Base-by-base conservation (phyloP, 306 rosid species). In the Alnus rubra region DNA sequence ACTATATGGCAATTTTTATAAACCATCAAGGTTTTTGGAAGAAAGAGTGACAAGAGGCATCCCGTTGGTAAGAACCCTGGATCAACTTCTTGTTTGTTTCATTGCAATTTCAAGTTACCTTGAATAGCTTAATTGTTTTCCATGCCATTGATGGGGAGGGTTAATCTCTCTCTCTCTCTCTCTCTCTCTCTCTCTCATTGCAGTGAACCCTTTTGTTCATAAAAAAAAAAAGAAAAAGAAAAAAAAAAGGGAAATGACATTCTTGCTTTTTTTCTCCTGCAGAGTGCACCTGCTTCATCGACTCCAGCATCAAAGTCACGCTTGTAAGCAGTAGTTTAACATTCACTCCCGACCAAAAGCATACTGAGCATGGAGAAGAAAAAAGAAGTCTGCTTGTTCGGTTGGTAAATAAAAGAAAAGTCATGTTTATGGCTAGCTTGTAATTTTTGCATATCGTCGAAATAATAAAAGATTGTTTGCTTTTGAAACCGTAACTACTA, bases 1-100 rank as follows among this genome's bases (percentile, higher is more conserved):
- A 62, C 71, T 79, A 74, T 96, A 83, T 69, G 99, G 99, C 18
- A 87, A 76, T 84, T 93, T 96, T 58, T 96, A 71, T 81, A 93
- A 87, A 78, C 99, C 99, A 79, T 96, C 94, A 16, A 91, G 87
- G 77, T 96, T 72, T 87, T 81, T 96, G 88, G 98, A 93, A 88
- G 99, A 93, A 78, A 87, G 99, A 88, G 99, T 93, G 1, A 53
- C 67, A n/a, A 87, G 73, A 76, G 97, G 99, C 89, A 78, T 90
- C 74, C 94, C 90, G 9, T 79, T 96, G 97, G 99, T 96, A 84
- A 88, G 90, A 80, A 55, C 23, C 79, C 6, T 37, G 50, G 15
- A 3, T 39, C 71, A 65, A 30, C 28, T 65, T 65, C 48, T 65
- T 65, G 71, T 65, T 65, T 65, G 71, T 65, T 65, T 65, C 28